Evolutionary conservation across 176 grass and related monocot species (phyloP).

Genomic region (Hsuehochloa calcarea): DNA sequence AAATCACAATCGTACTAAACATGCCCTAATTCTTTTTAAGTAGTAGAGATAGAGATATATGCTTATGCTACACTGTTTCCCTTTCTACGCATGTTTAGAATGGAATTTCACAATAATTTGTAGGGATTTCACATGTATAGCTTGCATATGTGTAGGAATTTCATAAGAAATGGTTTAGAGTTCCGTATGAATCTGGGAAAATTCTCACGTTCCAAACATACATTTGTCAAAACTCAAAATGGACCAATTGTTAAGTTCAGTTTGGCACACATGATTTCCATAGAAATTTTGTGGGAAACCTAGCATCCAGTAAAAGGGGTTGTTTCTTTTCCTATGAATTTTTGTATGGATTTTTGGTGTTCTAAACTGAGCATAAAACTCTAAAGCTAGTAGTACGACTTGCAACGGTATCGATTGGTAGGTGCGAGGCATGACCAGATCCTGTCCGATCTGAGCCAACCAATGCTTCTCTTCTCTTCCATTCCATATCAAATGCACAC

Average conservation of each 20-base stretch:
- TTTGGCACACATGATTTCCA: background rate
- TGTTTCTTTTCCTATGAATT: background rate
- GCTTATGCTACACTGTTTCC: no score
- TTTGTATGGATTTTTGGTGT: background rate
- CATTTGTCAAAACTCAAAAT: background rate
- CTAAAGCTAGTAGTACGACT: background rate
- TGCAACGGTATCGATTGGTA: constrained; percentile 1
- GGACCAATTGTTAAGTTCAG: background rate
- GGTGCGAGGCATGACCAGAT: constrained; percentile 47
- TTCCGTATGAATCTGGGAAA: no score
- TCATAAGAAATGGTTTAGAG: no score
- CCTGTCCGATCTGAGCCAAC: constrained; percentile 31
- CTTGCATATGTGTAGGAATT: no score
- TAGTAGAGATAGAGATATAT: no score
- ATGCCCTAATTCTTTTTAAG: no score
- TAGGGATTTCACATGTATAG: no score
- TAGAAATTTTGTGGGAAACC: background rate
- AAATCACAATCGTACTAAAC: no score
- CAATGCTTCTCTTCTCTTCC: background rate
- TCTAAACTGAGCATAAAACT: background rate
- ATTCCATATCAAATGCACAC: background rate
- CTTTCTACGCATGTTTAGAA: no score
- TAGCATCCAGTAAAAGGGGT: background rate
- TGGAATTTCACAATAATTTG: no score
- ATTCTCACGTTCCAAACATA: no score